Base-by-base conservation (phyloP, 2,329 filamentous ascomycete genomes). In the Aureobasidium melanogenum region DNA sequence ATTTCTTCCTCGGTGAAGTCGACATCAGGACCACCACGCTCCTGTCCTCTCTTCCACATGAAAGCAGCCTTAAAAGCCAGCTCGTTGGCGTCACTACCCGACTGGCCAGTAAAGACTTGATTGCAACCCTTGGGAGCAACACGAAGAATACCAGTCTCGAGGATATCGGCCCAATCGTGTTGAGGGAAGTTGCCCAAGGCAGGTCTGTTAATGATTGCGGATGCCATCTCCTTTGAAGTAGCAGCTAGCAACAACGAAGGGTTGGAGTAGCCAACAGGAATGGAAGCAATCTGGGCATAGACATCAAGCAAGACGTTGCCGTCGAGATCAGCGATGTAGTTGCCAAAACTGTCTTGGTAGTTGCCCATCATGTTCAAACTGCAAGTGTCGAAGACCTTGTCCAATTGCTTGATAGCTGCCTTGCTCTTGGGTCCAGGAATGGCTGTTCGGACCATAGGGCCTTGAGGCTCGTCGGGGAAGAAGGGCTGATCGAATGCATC, bases 61-160 rank as follows among this genome's bases (percentile, higher is more conserved):
- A 95, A 95, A 57, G 91, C 91, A 6, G 91, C 91, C 78, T 96
- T 96, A 83, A 90, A 96, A 48, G 91, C 91, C 28, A 88, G 88
- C 77, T 96, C 91, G 77, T 95, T 95, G 75, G 91, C 91, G 71
- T 96, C 91, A 24, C 89, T 94, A 64, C 91, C 91, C 55, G 90
- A 84, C 80, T 90, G 88, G 67, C 87, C 89, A 19, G 91, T 95
- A 77, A 94, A 95, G 68, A 95, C 90, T 75, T 95, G 88, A 79
- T 90, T 77, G 65, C 93, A 78, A 30, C 91, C 90, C 72, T 87
- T 88, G 64, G 91, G 91, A 0, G 90, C 89, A 54, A 88, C 89
- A 69, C 84, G 85, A 67, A 96, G 84, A 64, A 93, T 84, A 67
- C 91, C 89, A 1, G 85, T 83, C 74, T 87, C 84, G 68, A 96